Conservation (phyloP, 371 early-diverging fungal genomes). For the Coelomomyces lativittatus region DNA sequence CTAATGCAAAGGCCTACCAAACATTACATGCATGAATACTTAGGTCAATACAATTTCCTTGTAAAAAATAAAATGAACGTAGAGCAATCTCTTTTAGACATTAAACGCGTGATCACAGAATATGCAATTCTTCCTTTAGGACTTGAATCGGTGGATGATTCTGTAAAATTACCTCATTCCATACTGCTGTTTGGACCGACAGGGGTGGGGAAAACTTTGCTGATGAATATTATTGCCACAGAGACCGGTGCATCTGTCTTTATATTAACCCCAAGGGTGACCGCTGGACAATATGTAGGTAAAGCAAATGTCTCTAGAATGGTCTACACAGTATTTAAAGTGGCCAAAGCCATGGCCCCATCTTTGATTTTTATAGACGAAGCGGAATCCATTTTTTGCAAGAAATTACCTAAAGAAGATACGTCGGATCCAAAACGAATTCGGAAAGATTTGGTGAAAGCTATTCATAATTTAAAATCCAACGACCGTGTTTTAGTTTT, state of each 20-base stretch:
- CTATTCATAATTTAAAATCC: slow-evolving; percentile 15
- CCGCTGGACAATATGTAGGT: slow-evolving; percentile 26
- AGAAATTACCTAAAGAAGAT: slow-evolving; percentile 41
- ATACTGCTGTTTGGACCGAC: slow-evolving; percentile 8
- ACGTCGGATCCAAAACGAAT: slow-evolving; percentile 34
- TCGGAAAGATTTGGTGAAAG: slow-evolving; percentile 28
- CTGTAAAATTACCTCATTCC: slow-evolving; percentile 2
- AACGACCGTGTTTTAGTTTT: slow-evolving; percentile 21
- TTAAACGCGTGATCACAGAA: slow-evolving; percentile 13
- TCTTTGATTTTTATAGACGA: slow-evolving; percentile 30
- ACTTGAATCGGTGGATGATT: slow-evolving; percentile 4
- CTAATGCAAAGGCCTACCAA: slow-evolving; percentile 11
- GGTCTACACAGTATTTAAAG: slow-evolving; percentile 44
- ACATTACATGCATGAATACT: slow-evolving; percentile 7
- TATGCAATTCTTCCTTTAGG: slow-evolving; percentile 26
- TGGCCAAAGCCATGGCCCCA: slow-evolving; percentile 25
- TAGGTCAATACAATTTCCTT: slow-evolving; percentile 16
- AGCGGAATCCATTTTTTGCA: slow-evolving; percentile 33
- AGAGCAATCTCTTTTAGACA: neutral
- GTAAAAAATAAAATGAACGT: slow-evolving; percentile 6
- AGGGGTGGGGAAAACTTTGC: slow-evolving; percentile 26
- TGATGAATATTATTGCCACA: slow-evolving; percentile 19
- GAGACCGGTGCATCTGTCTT: slow-evolving; percentile 25
- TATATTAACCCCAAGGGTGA: slow-evolving; percentile 25
- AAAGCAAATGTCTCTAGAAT: slow-evolving; percentile 21